A percentile compares a stretch with the other conserved stretches of the same genome.
Evolutionary conservation across 176 grass and related monocot species (phyloP).

Genomic region (Cocos nucifera): DNA sequence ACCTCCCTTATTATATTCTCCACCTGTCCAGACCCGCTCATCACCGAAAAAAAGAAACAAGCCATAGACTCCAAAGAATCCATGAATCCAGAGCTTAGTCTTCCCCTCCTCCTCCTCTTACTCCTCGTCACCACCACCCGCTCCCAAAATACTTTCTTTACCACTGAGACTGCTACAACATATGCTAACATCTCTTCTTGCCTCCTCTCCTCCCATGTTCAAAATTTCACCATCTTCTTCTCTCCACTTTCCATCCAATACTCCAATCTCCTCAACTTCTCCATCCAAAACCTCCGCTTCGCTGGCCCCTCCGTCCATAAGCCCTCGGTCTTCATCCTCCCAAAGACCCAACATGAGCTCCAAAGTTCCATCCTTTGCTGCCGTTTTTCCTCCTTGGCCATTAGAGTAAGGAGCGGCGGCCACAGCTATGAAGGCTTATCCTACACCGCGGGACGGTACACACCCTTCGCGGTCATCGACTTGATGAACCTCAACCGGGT

Average conservation of each 20-base stretch:
- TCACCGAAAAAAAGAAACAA: too few relatives aligned
- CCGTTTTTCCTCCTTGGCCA: constrained; percentile 17
- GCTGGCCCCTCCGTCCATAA: constrained; percentile 5
- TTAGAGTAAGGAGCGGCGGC: constrained; percentile 59
- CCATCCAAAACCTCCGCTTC: constrained; percentile 78
- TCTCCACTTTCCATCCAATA: constrained; percentile 9
- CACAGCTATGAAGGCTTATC: constrained; percentile 92
- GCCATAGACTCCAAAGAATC: too few relatives aligned
- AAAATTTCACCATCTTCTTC: constrained; percentile 34
- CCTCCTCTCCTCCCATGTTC: constrained; percentile 33
- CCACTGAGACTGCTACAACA: too few relatives aligned
- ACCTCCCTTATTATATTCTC: too few relatives aligned
- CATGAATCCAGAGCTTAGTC: too few relatives aligned
- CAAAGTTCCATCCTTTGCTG: constrained; percentile 33
- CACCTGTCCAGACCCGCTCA: too few relatives aligned
- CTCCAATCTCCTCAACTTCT: constrained; percentile 29
- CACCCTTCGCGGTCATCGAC: constrained; percentile 46
- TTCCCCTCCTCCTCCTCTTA: too few relatives aligned
- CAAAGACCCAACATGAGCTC: constrained; percentile 25
- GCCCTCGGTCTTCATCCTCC: constrained; percentile 38
- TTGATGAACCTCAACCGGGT: constrained; percentile 45
- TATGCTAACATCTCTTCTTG: constrained; percentile 21
- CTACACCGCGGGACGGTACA: constrained; percentile 24
- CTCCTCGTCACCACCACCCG: too few relatives aligned
- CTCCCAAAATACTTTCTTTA: too few relatives aligned